These are phyloP conservation scores for Persicaria maculosa DNA, from an alignment of 148 eudicot species.

Conservation along the genomic window DNA sequence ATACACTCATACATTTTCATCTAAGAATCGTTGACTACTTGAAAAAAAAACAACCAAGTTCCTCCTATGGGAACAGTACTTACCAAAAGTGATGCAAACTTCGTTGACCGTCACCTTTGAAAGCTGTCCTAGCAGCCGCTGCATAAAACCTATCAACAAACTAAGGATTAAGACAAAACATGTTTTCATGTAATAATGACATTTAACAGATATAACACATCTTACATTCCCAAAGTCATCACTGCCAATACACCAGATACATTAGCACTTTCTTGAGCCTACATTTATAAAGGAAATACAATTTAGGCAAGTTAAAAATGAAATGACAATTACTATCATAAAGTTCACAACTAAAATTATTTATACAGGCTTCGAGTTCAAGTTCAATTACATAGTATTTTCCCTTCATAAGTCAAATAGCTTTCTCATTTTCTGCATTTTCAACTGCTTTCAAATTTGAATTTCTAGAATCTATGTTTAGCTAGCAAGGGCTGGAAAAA, in stretches of 20 bases:
- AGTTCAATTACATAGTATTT: background rate
- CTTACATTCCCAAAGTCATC: constrained; percentile 98
- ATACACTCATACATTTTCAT: background rate
- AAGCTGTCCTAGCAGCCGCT: constrained; percentile 91
- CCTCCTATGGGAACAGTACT: constrained; percentile 13
- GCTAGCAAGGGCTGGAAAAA: background rate
- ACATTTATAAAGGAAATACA: constrained; percentile 4
- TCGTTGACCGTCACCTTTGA: constrained; percentile 87
- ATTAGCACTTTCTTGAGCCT: constrained; percentile 84
- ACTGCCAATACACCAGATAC: constrained; percentile 91
- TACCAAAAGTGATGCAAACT: constrained; percentile 99
- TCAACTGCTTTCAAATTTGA: too few relatives aligned
- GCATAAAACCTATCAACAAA: constrained; percentile 71
- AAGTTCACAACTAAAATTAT: background rate
- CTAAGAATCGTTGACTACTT: background rate
- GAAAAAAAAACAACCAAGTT: background rate
- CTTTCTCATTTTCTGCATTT: too few relatives aligned
- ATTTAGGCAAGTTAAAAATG: background rate
- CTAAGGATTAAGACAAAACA: constrained; percentile 14
- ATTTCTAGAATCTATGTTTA: too few relatives aligned
- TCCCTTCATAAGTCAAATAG: background rate
- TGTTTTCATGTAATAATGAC: constrained; percentile 8
- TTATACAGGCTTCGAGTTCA: background rate
- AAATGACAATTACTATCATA: background rate
- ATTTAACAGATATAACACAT: constrained; percentile 12